Conservation (phyloP, 305 asterid genomes). For the Fraxinus velutina region DNA sequence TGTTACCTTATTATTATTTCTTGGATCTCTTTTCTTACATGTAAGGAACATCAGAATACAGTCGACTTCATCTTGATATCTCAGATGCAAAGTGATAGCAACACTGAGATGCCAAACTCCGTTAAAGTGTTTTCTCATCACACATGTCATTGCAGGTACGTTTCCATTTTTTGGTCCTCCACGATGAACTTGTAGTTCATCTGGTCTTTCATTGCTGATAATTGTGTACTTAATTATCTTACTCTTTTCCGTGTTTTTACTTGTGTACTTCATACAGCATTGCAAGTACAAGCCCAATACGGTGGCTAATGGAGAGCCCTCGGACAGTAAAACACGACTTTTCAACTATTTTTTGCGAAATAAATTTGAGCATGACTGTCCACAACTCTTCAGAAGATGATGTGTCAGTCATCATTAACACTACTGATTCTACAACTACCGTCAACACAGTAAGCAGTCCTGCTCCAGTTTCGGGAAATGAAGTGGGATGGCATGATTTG, state of each 20-base stretch:
- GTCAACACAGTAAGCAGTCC: constrained; percentile 29
- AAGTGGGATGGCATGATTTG: constrained; percentile 81
- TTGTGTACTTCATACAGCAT: constrained; percentile 37
- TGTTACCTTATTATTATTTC: constrained; percentile 4
- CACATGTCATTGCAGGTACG: constrained; percentile 75
- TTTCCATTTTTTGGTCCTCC: background rate
- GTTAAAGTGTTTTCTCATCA: constrained; percentile 61
- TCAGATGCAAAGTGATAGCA: constrained; percentile 41
- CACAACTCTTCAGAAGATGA: constrained; percentile 61
- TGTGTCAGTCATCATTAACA: constrained; percentile 51
- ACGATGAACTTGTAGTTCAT: background rate
- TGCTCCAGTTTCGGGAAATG: constrained; percentile 49
- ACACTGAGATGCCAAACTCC: constrained; percentile 33
- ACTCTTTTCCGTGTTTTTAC: constrained; percentile 2
- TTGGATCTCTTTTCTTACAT: constrained; percentile 23
- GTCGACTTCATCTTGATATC: constrained; percentile 85
- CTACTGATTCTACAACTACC: constrained; percentile 42
- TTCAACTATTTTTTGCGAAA: constrained; percentile 57
- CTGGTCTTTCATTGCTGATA: background rate
- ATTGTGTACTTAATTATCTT: background rate
- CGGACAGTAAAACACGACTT: constrained; percentile 59
- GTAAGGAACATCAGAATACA: constrained; percentile 53
- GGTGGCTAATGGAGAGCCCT: constrained; percentile 86
- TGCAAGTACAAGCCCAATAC: constrained; percentile 59
- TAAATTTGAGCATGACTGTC: constrained; percentile 58